These are phyloP conservation scores for Cytospora paraplurivora DNA, from an alignment of 2,329 filamentous ascomycete genomes.

Conservation along the genomic window DNA sequence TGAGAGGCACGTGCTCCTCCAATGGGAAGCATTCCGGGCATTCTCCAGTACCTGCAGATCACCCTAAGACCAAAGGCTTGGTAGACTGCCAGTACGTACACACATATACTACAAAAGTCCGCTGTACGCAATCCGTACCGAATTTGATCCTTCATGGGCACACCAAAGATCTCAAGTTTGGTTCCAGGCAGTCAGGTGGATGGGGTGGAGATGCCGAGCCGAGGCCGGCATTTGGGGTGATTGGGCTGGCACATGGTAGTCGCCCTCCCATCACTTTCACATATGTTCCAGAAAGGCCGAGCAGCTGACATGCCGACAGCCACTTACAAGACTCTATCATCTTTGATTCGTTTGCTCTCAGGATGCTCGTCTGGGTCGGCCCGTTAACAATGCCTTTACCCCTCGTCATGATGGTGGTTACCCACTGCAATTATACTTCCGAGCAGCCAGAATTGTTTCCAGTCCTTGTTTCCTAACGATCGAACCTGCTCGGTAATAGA, in stretches of 20 bases:
- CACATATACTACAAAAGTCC: not conserved
- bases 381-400: conserved; percentile 18
- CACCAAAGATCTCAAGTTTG: conserved; percentile 1
- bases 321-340: conserved; percentile 8
- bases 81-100: conserved; percentile 1
- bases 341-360: conserved; percentile 9
- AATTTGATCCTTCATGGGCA: not conserved
- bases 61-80: conserved; percentile 1
- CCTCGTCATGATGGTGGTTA: not conserved
- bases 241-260: not conserved
- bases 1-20: conserved; percentile 8
- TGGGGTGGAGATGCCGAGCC: conserved; percentile 2
- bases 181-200: not conserved
- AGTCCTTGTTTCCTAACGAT: conserved; percentile 5
- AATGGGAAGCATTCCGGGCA: conserved; percentile 10
- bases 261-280: conserved; percentile 8
- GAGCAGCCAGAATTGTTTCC: conserved; percentile 1
- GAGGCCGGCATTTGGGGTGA: conserved; percentile 16
- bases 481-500: conserved; percentile 2
- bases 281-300: conserved; percentile 12
- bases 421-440: conserved; percentile 7
- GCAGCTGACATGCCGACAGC: conserved; percentile 18
- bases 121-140: not conserved
- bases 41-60: conserved; percentile 19
- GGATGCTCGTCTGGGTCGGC: conserved; percentile 13